Conservation (phyloP, 2,329 filamentous ascomycete genomes). For the Microdochium bolleyi region DNA sequence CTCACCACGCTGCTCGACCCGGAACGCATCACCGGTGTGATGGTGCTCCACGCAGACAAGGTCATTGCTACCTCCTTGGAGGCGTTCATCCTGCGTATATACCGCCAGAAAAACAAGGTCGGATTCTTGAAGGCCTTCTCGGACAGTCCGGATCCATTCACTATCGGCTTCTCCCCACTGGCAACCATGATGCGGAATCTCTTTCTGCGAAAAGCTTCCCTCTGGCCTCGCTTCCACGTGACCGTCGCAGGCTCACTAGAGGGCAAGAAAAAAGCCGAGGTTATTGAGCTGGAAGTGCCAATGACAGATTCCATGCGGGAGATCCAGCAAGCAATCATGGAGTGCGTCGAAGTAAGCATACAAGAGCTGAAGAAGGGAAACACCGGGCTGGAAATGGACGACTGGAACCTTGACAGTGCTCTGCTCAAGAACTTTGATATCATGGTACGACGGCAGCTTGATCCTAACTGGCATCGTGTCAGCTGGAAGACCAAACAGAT, state of each 20-base stretch:
- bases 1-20: slow-evolving; percentile 76
- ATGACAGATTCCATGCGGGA: slow-evolving; percentile 93
- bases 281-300: slow-evolving; percentile 90
- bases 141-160: slow-evolving; percentile 86
- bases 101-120: slow-evolving; percentile 85
- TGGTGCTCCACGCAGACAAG: slow-evolving; percentile 83
- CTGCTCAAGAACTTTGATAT: slow-evolving; percentile 88
- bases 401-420: slow-evolving; percentile 93
- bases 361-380: slow-evolving; percentile 90
- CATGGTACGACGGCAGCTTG: slow-evolving; percentile 79
- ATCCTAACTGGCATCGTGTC: slow-evolving; percentile 95
- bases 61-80: slow-evolving; percentile 82
- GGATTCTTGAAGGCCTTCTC: slow-evolving; percentile 97
- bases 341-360: slow-evolving; percentile 93
- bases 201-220: slow-evolving; percentile 77
- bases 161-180: slow-evolving; percentile 78
- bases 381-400: slow-evolving; percentile 84
- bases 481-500: slow-evolving; percentile 95
- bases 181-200: slow-evolving; percentile 87
- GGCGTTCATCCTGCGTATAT: slow-evolving; percentile 91
- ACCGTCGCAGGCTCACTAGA: slow-evolving; percentile 84
- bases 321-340: slow-evolving; percentile 89
- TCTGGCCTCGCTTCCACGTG: slow-evolving; percentile 93
- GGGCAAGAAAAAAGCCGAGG: slow-evolving; percentile 86
- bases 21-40: slow-evolving; percentile 75